Evolutionary conservation across 495 filamentous ascomycete species (phyloP), one percentile per base, ranked within the genome.

Genomic region (Xylaria acuta): DNA sequence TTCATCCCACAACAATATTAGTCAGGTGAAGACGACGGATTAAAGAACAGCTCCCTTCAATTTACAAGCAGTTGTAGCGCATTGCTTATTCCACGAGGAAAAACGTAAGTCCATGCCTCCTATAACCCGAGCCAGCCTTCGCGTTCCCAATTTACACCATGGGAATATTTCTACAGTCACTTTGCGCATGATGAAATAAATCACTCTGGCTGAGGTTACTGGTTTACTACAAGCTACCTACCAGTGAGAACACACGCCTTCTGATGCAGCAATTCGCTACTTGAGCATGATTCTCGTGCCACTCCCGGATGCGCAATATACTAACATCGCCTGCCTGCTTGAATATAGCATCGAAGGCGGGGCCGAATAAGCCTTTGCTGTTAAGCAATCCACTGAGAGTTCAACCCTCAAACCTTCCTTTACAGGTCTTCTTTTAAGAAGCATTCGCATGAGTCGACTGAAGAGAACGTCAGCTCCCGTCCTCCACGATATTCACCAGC

Each of bases 141-240:
- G 3, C 7, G 36, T 38, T 41, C 53, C 20, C 16, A 18, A 16
- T 5, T 56, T 56, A 5, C 53, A 16, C 3, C 0, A 32, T 56
- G 3, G 12, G 18, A 16, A 32, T 25, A 18, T 56, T 30, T 14
- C 1, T 20, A 16, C 27, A 34, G 27, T 51, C 30, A 2, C 25
- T 56, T 56, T 56, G 14, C 53, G 20, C 27, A 56, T 56, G 53
- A 56, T 56, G 53, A 56, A 56, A 51, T 20, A 25, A 51, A 51
- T 51, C 47, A 51, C 47, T 9, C 20, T 51, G n/a, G 20, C 25
- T 25, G 47, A 51, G 47, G n/a, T 51, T 51, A 51, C 8, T 9
- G 47, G 47, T 25, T 25, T 0, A 25, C n/a, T 25, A 25, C 20
- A 51, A 25, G 5, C 47, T 25, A 51, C 47, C n/a, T 51, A 51